Evolutionary conservation across 306 rosid species (phyloP), one percentile per base, ranked within the genome.

Genomic region (Quercus suber): DNA sequence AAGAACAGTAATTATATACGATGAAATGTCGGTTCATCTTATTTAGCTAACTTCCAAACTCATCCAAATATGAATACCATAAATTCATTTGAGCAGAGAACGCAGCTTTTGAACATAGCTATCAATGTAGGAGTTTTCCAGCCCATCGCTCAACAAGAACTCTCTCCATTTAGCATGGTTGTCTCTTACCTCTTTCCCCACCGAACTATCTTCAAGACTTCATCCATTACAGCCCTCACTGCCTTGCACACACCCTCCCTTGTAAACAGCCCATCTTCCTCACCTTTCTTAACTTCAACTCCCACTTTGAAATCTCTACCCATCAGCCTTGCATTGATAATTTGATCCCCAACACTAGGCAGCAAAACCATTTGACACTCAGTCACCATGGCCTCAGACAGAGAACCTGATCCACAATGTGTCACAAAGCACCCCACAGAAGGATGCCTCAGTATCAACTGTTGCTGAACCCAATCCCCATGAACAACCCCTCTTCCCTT

Each of bases 341-440:
- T 58, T 25, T 91, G 94, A 76, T 91, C 98, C 41, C 89, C 89
- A n/a, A 68, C 73, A 0, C 76, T 45, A 6, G 97, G 97, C 3
- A 93, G 70, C 9, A 91, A 71, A 41, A 91, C 92, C 61, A 91
- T 18, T 68, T 88, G 94, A 49, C 90, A 87, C 35, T 88, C 82
- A 41, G 12, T 89, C 73, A 86, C 72, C 82, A 88, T 41, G 5
- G 86, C 93, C 85, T 93, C 97, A 28, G 84, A 73, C 41, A 89
- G 49, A 35, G 98, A 89, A 19, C 96, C 94, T 1, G 93, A 80
- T 21, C 98, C 97, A 45, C 94, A 91, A 71, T 93, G 97, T 6
- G 98, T 89, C 18, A 93, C 91, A 73, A 91, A 91, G 84, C 94
- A 91, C 37, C 97, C 98, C 35, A 93, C 90, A 1, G 93, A 90